Percentiles rank a stretch among this genome's conserved stretches.
Evolutionary conservation across 2,329 filamentous ascomycete species (phyloP).

Genomic region (Xylaria digitata): DNA sequence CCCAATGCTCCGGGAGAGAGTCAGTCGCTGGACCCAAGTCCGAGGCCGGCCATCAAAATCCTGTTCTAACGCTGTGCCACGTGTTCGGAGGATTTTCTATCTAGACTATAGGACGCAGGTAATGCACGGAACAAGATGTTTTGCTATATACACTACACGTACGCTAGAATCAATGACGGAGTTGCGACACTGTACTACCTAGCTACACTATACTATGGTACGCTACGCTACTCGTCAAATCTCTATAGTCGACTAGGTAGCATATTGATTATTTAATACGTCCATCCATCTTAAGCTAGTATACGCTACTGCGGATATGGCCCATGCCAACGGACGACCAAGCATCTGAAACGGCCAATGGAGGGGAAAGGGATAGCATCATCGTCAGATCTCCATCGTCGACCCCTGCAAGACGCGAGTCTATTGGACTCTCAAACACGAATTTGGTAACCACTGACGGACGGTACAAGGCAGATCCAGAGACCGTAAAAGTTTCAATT

Average conservation of each 20-base stretch:
- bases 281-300: too few relatives aligned
- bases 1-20: conserved; percentile 2
- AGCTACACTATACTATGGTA: too few relatives aligned
- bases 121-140: too few relatives aligned
- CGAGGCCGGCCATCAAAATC: neutral
- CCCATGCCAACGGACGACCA: conserved; percentile 24
- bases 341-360: conserved; percentile 45
- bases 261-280: conserved; percentile 8
- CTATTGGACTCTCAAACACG: conserved; percentile 14
- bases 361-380: conserved; percentile 30
- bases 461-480: conserved; percentile 15
- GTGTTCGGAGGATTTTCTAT: conserved; percentile 36
- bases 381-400: conserved; percentile 40
- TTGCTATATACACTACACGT: too few relatives aligned
- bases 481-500: conserved; percentile 34
- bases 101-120: neutral
- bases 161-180: too few relatives aligned
- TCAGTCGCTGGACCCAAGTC: neutral
- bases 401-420: conserved; percentile 20
- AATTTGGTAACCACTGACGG: conserved; percentile 26
- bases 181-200: too few relatives aligned
- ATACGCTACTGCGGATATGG: neutral
- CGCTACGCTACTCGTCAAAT: too few relatives aligned
- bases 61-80: conserved; percentile 29
- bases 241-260: too few relatives aligned